phyloP scores from a whole-genome alignment of 495 filamentous ascomycete genomes.

The Tuber calosporum region DNA sequence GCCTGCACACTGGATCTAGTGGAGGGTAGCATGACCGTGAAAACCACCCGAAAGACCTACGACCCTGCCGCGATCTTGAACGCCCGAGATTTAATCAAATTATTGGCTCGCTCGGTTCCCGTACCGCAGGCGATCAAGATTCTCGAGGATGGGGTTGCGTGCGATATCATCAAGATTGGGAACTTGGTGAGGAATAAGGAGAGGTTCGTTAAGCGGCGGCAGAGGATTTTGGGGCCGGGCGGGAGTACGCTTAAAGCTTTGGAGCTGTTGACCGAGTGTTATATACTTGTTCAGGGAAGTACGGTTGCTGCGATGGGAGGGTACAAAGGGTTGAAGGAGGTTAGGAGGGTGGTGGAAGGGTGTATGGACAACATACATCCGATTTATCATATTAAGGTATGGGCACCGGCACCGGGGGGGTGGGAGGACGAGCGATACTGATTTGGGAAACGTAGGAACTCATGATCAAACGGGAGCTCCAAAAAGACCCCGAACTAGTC shows the following conservation, averaged over 20 bases:
- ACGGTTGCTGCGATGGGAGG: conserved; percentile 86
- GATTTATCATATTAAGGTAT: conserved; percentile 73
- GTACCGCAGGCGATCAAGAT: conserved; percentile 90
- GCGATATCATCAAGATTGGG: conserved; percentile 88
- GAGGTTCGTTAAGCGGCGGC: conserved; percentile 90
- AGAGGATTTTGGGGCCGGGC: conserved; percentile 79
- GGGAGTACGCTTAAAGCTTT: conserved; percentile 86
- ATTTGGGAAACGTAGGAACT: conserved; percentile 52
- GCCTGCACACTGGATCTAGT: conserved; percentile 87
- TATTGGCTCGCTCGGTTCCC: conserved; percentile 84
- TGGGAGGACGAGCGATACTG: neutral
- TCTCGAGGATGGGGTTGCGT: conserved; percentile 78
- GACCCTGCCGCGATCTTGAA: conserved; percentile 94
- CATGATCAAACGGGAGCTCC: conserved; percentile 98
- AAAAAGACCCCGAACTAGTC: conserved; percentile 80
- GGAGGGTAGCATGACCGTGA: conserved; percentile 91
- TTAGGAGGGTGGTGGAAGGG: conserved; percentile 82
- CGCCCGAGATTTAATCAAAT: conserved; percentile 85
- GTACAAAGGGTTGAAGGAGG: conserved; percentile 88
- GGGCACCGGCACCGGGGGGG: neutral
- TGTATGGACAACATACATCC: conserved; percentile 85
- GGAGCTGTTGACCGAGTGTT: conserved; percentile 87
- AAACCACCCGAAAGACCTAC: conserved; percentile 88
- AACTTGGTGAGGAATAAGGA: conserved; percentile 90
- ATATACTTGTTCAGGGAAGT: conserved; percentile 95